phyloP scores from a whole-genome alignment of 2,329 filamentous ascomycete genomes.

The Cercospora sesami region DNA sequence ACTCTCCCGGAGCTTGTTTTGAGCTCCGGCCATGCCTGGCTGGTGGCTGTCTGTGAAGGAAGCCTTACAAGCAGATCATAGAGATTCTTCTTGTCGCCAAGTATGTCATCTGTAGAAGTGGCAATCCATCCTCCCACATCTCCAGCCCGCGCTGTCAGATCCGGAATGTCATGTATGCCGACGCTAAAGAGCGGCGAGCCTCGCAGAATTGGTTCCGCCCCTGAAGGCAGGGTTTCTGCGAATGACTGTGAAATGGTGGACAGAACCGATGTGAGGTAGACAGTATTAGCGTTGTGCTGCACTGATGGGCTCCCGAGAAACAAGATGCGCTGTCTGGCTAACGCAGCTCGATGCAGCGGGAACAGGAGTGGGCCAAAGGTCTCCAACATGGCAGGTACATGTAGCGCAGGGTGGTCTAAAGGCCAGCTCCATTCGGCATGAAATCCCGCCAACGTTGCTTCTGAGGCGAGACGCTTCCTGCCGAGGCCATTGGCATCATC shows the following conservation, averaged over 20 bases:
- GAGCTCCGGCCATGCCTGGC: constrained; percentile 65
- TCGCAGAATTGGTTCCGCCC: constrained; percentile 57
- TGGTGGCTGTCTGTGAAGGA: constrained; percentile 31
- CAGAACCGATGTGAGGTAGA: constrained; percentile 91
- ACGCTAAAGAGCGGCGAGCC: constrained; percentile 86
- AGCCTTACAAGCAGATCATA: constrained; percentile 85
- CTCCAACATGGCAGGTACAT: constrained; percentile 73
- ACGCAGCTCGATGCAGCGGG: constrained; percentile 80
- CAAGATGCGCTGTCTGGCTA: constrained; percentile 83
- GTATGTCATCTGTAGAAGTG: constrained; percentile 91
- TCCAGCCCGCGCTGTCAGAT: constrained; percentile 61
- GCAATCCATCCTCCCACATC: constrained; percentile 73
- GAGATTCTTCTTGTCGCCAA: constrained; percentile 79
- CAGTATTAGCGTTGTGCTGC: constrained; percentile 77
- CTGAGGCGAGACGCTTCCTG: constrained; percentile 38
- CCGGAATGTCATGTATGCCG: constrained; percentile 87
- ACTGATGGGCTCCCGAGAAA: constrained; percentile 86
- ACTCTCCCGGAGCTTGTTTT: constrained; percentile 64
- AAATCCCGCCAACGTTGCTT: constrained; percentile 56
- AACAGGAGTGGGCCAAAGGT: constrained; percentile 90
- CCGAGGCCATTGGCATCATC: constrained; percentile 34
- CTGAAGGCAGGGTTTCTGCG: constrained; percentile 63
- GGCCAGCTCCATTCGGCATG: constrained; percentile 60
- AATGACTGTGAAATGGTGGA: constrained; percentile 81
- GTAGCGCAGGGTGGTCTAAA: constrained; percentile 81